Conservation (phyloP, 1,139 yeast genomes). For the Blastobotrys elegans region DNA sequence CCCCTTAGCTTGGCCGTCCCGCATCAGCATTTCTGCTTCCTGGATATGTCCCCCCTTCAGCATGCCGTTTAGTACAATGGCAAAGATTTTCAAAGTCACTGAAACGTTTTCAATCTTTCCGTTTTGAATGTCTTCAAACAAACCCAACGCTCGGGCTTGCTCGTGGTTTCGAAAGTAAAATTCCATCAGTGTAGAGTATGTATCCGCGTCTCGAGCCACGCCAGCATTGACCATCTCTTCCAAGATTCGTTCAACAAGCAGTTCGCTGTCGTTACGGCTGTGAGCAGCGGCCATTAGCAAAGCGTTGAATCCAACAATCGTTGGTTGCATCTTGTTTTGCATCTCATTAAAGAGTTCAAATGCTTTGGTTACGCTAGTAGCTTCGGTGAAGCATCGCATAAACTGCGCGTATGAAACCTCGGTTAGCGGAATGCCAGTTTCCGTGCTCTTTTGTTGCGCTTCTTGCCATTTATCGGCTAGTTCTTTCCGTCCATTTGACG, state of each 20-base stretch:
- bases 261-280: conserved; percentile 29
- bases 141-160: conserved; percentile 32
- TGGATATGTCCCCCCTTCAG: conserved; percentile 25
- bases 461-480: conserved; percentile 25
- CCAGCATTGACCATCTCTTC: conserved; percentile 35
- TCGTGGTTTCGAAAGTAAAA: conserved; percentile 33
- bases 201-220: conserved; percentile 38
- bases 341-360: conserved; percentile 41
- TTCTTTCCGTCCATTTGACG: conserved; percentile 25
- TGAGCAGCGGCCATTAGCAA: conserved; percentile 41
- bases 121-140: conserved; percentile 25
- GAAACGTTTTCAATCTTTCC: conserved; percentile 21
- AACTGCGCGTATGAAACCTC: conserved; percentile 34
- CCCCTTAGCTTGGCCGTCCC: conserved; percentile 30
- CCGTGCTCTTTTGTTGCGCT: conserved; percentile 19
- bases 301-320: conserved; percentile 43
- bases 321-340: conserved; percentile 30
- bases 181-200: conserved; percentile 36
- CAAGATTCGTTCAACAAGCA: conserved; percentile 38
- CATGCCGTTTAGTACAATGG: conserved; percentile 34
- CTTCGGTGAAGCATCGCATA: conserved; percentile 35
- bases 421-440: conserved; percentile 22
- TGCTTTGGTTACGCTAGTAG: conserved; percentile 31
- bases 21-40: conserved; percentile 31
- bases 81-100: conserved; percentile 30